Base-by-base conservation (phyloP, 1,139 yeast genomes). In the Candida pseudocylindracea region DNA sequence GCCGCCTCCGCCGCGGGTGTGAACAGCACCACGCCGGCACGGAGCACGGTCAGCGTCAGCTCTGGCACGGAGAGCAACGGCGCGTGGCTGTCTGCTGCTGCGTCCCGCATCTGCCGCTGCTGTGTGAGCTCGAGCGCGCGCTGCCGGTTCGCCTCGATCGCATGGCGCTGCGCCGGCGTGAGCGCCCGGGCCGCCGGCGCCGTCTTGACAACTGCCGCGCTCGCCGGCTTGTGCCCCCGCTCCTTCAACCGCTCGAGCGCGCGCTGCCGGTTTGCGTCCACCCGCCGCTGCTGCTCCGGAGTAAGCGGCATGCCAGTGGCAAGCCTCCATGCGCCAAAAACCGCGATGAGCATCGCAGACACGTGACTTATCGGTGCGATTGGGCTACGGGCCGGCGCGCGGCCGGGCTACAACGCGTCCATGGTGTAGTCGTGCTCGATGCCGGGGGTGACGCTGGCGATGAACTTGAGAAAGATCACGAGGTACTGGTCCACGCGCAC, bases 371-470 rank as follows among this genome's bases (percentile, higher is more conserved):
- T 25, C 8, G 7, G 7, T 25, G 8, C 7, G 8, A 25, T 8
- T 25, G 26, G 8, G 7, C 26, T 25, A 25, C 8, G 7, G 26
- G 26, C 26, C 26, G 7, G 8, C 8, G 8, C 26, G 8, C 7
- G 8, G 8, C 26, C 26, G 8, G 8, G 28, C 12, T 30, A 30
- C 12, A 30, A 24, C 4, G 32, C 32, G 12, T 31, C 32, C 32
- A 31, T 31, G 11, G 32, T 31, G 10, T 27, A 31, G 30, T 88
- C 98, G 51, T 85, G 91, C 51, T 85, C 94, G 36, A 88, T 83
- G 10, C 95, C 94, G 0, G 99, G 99, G 2, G 93, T 85, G 10
- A 91, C 96, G 54, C 95, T 80, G 10, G 96, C 80, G 36, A 88
- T 85, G 45, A 88, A 88, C 52, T 91, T 91, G 45, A 88, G 62